Conservation (phyloP, 495 filamentous ascomycete species). For the Geoglossum glabrum region DNA sequence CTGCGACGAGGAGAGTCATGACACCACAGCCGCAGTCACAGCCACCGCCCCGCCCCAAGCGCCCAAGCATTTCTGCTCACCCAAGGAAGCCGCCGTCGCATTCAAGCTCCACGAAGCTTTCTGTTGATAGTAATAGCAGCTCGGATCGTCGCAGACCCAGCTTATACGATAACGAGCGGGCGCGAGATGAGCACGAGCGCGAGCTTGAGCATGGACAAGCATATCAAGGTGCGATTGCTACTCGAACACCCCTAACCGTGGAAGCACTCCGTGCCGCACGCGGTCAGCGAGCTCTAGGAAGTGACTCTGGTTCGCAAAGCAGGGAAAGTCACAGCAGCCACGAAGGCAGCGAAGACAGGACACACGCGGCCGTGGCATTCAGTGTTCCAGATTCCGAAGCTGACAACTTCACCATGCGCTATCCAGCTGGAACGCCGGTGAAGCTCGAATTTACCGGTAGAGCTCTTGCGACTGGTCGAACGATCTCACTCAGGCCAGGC, state of each 20-base stretch:
- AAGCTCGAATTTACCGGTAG: constrained; percentile 5
- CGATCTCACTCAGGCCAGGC: constrained; percentile 1
- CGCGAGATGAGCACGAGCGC: not conserved
- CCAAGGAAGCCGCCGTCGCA: not conserved
- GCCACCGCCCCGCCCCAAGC: not conserved
- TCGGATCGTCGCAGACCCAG: not conserved
- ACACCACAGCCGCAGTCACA: not conserved
- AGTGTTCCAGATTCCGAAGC: constrained; percentile 2
- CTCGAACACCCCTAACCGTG: constrained; percentile 1
- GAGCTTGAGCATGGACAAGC: not conserved
- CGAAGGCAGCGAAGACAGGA: constrained; percentile 2
- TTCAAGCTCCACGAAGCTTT: not conserved
- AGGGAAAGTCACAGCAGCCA: constrained; percentile 3
- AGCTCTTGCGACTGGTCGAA: not conserved
- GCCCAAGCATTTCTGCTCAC: not conserved
- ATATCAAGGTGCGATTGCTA: constrained; percentile 3
- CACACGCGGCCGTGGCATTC: not conserved
- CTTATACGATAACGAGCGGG: not conserved
- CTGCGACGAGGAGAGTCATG: not conserved
- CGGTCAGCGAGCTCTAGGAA: constrained; percentile 1
- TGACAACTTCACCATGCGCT: constrained; percentile 6
- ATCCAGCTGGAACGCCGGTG: not conserved
- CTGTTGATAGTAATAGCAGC: not conserved
- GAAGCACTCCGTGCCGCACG: constrained; percentile 1
- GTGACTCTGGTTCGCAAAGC: constrained; percentile 4